Percentiles rank a stretch among this genome's conserved stretches.
These are phyloP conservation scores for Hapsidospora chrysogenum DNA, from an alignment of 495 filamentous ascomycete genomes.

Conservation along the genomic window DNA sequence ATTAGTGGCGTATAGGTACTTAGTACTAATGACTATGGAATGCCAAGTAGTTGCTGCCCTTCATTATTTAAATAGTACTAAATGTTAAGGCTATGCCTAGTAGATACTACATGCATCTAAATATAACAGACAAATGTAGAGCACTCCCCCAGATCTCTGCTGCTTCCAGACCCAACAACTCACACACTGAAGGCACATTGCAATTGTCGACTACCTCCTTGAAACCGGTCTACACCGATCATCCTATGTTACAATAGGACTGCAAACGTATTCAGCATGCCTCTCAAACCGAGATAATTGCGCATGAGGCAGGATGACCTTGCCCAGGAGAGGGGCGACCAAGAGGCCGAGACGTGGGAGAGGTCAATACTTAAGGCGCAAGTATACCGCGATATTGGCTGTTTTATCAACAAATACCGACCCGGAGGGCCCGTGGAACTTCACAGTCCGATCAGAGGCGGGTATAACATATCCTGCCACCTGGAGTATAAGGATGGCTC, in stretches of 20 bases:
- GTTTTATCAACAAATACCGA: constrained; percentile 5
- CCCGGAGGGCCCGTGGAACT: constrained; percentile 6
- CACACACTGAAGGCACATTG: not conserved
- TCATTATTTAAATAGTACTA: too few relatives aligned
- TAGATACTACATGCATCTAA: too few relatives aligned
- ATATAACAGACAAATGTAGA: too few relatives aligned
- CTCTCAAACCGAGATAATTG: constrained; percentile 3
- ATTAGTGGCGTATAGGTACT: too few relatives aligned
- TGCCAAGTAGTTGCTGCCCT: too few relatives aligned
- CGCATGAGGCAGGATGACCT: constrained; percentile 9
- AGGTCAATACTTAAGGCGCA: constrained; percentile 3
- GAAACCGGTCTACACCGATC: not conserved
- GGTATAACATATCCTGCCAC: constrained; percentile 13
- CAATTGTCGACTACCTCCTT: not conserved
- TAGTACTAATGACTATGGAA: too few relatives aligned
- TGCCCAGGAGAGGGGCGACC: constrained; percentile 14
- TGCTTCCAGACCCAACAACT: not conserved
- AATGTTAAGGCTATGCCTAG: too few relatives aligned
- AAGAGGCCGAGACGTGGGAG: constrained; percentile 8
- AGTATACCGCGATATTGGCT: constrained; percentile 3
- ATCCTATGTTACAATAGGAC: not conserved
- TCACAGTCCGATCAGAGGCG: constrained; percentile 8
- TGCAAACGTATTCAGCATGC: not conserved
- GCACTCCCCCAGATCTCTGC: too few relatives aligned
- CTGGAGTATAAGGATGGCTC: constrained; percentile 11